These are phyloP conservation scores for Dipodascus albidus DNA, from an alignment of 805 yeast species.

Conservation along the genomic window DNA sequence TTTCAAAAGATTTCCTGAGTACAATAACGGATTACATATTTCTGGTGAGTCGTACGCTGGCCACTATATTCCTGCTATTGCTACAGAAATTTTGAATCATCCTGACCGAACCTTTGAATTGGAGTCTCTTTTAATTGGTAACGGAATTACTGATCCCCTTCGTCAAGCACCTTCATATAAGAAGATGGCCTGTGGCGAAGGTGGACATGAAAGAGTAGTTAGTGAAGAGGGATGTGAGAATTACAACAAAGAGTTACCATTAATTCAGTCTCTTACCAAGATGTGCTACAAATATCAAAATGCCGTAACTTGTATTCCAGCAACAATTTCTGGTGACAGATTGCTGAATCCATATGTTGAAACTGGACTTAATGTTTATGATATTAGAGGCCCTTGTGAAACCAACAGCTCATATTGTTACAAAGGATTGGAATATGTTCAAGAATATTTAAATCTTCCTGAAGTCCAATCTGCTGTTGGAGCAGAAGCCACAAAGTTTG, in stretches of 20 bases:
- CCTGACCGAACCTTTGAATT: constrained; percentile 45
- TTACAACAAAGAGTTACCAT: constrained; percentile 50
- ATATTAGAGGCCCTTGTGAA: constrained; percentile 46
- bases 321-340: constrained; percentile 28
- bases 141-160: constrained; percentile 81
- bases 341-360: constrained; percentile 51
- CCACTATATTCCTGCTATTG: constrained; percentile 81
- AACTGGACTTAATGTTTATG: constrained; percentile 54
- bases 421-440: constrained; percentile 40
- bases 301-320: constrained; percentile 63
- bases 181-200: constrained; percentile 91
- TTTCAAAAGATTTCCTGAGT: constrained; percentile 74
- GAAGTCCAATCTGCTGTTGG: constrained; percentile 46
- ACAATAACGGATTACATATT: constrained; percentile 57
- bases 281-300: constrained; percentile 67
- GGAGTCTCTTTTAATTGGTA: constrained; percentile 78
- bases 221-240: constrained; percentile 54
- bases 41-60: constrained; percentile 95
- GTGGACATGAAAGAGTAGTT: constrained; percentile 65
- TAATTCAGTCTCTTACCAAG: constrained; percentile 51
- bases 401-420: constrained; percentile 45
- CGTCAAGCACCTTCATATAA: constrained; percentile 68
- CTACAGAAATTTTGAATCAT: constrained; percentile 38
- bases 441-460: constrained; percentile 41
- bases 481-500: constrained; percentile 41